Conservation (phyloP, 2,329 filamentous ascomycete genomes). For the Penicillium sp. region DNA sequence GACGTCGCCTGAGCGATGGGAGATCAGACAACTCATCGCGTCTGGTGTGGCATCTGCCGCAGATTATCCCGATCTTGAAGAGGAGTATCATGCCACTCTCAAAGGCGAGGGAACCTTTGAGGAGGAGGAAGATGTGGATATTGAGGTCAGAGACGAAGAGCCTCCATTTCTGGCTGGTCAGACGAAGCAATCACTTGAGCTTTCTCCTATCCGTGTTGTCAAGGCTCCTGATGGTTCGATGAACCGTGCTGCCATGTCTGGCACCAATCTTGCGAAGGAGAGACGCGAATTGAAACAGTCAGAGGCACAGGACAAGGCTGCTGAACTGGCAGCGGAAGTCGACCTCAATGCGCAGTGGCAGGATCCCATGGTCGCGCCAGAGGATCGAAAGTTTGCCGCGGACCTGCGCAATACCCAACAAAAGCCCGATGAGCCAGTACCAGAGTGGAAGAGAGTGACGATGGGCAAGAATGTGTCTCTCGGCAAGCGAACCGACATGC, state of each 20-base stretch:
- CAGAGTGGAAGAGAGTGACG: conserved; percentile 89
- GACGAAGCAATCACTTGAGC: conserved; percentile 91
- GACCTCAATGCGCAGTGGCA: conserved; percentile 92
- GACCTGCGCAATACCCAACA: conserved; percentile 72
- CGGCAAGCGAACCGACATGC: conserved; percentile 84
- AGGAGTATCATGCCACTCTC: conserved; percentile 87
- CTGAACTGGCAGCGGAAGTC: conserved; percentile 73
- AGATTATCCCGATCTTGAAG: conserved; percentile 91
- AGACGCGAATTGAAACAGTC: conserved; percentile 85
- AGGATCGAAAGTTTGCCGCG: conserved; percentile 83
- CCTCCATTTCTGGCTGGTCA: conserved; percentile 94
- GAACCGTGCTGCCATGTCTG: conserved; percentile 93
- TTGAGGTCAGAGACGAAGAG: conserved; percentile 94
- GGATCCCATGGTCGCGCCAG: conserved; percentile 88
- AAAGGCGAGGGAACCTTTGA: conserved; percentile 86
- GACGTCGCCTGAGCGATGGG: conserved; percentile 96
- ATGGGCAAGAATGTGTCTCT: conserved; percentile 77
- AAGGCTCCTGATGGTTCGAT: conserved; percentile 98
- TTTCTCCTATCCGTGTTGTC: conserved; percentile 93
- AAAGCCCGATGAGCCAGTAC: conserved; percentile 67
- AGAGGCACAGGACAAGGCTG: conserved; percentile 76
- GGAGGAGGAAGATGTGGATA: conserved; percentile 94
- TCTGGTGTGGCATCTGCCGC: conserved; percentile 90
- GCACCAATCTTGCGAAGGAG: conserved; percentile 84
- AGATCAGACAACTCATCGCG: conserved; percentile 93